Evolutionary conservation across 208 protist species (phyloP), one percentile per base, ranked within the genome.

Genomic region (Leishmania arabica): DNA sequence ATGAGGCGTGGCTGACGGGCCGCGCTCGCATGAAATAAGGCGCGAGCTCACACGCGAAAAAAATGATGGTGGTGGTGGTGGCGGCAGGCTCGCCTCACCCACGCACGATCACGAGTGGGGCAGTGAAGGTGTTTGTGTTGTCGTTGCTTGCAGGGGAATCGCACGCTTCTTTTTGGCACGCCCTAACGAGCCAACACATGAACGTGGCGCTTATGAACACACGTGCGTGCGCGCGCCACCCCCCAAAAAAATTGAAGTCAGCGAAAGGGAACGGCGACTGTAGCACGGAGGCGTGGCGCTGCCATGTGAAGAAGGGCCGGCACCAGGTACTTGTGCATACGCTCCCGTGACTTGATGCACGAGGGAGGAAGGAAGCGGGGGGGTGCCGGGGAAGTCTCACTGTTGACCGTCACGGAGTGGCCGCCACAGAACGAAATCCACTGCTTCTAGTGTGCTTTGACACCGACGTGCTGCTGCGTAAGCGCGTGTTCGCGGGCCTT

Each of bases 1-100:
- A 98, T 79, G 95, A 98, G 88, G 93, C 93, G 27, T 98, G 93
- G 92, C 60, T 98, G 54, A 98, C 95, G n/a, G 95, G 95, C 15
- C 89, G 93, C 56, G 93, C 95, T 37, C 91, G 92, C 72, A 94
- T 98, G 84, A 96, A 96, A 79, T 98, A 92, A 87, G 51, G 69
- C 69, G 11, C n/a, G 45, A 54, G 5, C 1, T 6, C 69, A 73
- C 27, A 54, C 9, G 7, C 17, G 27, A 11, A 49, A 49, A 54
- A 51, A 27, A 31, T 31, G 31, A 3, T 68, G 62, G 62, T 21
- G 27, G 62, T 68, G 62, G 51, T 5, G 51, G 5, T 54, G 15
- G 17, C 17, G 15, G 58, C 21, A 40, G 62, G 62, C 3, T 8
- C 62, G 62, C 62, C 27, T 37, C 15, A 68, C 3, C 21, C 62